Conservation (phyloP, 139 green algal species). For the Klebsormidium nitens region DNA sequence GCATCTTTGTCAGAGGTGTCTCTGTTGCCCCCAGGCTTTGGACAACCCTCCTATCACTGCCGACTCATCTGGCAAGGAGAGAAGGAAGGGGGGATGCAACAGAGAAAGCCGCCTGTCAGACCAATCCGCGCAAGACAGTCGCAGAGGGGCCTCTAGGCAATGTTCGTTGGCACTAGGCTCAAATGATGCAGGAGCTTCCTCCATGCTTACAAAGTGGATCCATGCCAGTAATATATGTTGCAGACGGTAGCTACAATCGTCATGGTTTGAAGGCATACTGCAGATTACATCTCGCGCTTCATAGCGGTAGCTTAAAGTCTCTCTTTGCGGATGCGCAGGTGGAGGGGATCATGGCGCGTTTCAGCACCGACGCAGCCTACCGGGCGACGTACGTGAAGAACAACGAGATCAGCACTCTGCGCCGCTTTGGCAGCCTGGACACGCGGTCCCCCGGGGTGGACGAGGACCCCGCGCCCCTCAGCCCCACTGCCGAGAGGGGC, state of each 20-base stretch:
- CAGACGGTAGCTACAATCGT: no score
- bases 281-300: neutral
- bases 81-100: no score
- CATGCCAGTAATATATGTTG: no score
- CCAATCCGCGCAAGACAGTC: no score
- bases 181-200: neutral
- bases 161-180: neutral
- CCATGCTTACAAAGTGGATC: no score
- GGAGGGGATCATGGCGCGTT: constrained; percentile 4
- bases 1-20: neutral
- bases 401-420: constrained; percentile 32
- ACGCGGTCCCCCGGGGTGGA: constrained; percentile 19
- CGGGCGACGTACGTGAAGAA: constrained; percentile 23
- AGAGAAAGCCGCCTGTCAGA: no score
- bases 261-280: neutral
- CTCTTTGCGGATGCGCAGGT: constrained; percentile 1
- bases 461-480: constrained; percentile 21
- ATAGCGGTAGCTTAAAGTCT: neutral
- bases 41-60: neutral
- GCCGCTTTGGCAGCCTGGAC: constrained; percentile 28
- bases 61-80: no score
- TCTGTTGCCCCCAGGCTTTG: neutral
- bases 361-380: constrained; percentile 16
- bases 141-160: no score
- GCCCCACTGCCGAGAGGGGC: neutral